Conservation (phyloP, 2,329 filamentous ascomycete genomes). For the Corniculantispora saksenae region DNA sequence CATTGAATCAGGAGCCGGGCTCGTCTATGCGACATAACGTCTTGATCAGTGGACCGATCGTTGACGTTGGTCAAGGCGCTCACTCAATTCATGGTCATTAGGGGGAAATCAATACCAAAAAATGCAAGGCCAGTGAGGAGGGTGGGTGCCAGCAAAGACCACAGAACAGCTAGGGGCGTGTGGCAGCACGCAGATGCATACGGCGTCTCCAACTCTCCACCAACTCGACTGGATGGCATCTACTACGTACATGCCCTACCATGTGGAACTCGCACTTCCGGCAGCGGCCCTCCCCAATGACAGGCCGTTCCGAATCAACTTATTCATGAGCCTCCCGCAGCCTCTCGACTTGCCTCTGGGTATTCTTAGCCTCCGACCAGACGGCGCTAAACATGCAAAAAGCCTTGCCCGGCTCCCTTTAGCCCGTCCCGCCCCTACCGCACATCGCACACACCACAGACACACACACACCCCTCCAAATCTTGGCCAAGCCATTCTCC, state of each 20-base stretch:
- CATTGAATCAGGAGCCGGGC: background rate
- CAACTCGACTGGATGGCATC: background rate
- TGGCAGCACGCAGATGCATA: background rate
- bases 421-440: background rate
- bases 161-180: slow-evolving; percentile 1
- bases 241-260: background rate
- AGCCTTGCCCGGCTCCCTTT: background rate
- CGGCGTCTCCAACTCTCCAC: background rate
- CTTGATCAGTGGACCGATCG: slow-evolving; percentile 10
- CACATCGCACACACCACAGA: background rate
- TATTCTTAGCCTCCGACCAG: background rate
- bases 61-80: too few relatives aligned
- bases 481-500: background rate
- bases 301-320: background rate
- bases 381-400: background rate
- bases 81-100: background rate
- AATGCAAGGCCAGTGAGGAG: background rate
- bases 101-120: background rate
- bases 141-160: background rate
- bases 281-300: background rate
- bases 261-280: slow-evolving; percentile 3
- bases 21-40: slow-evolving; percentile 13
- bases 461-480: background rate
- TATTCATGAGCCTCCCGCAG: background rate
- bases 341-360: too few relatives aligned